These are phyloP conservation scores for Russula sp. DNA, from an alignment of 768 basidiomycete species.

Conservation along the genomic window DNA sequence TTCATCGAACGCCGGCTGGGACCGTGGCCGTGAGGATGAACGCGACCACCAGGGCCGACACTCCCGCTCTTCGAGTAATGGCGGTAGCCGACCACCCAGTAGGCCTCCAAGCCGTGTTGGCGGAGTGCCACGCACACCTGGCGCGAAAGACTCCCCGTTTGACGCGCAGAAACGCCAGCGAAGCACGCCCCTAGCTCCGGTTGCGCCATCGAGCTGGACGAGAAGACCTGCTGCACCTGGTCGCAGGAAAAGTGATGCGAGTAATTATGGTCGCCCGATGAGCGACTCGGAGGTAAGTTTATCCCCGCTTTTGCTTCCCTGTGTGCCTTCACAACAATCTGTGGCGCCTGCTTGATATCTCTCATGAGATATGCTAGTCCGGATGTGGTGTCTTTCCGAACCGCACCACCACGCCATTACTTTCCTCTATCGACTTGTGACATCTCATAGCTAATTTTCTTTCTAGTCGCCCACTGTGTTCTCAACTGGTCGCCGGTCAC, in stretches of 20 bases:
- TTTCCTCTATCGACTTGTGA: not conserved
- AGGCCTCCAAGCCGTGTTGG: conserved; percentile 51
- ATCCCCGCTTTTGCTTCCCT: not conserved
- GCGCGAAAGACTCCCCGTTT: conserved; percentile 54
- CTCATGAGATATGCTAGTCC: not conserved
- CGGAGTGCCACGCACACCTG: conserved; percentile 54
- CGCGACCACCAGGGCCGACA: conserved; percentile 34
- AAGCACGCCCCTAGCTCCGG: conserved; percentile 55
- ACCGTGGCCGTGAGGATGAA: conserved; percentile 43
- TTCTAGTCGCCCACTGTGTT: conserved; percentile 46
- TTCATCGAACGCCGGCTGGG: conserved; percentile 35
- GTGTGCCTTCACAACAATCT: not conserved
- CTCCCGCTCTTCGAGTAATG: conserved; percentile 58
- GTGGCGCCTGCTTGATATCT: not conserved
- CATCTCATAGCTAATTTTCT: conserved; percentile 37
- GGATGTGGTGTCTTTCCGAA: not conserved
- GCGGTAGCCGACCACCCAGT: conserved; percentile 42
- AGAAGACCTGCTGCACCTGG: conserved; percentile 65
- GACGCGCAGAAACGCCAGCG: conserved; percentile 70
- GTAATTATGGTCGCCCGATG: conserved; percentile 45
- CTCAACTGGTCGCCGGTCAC: conserved; percentile 47
- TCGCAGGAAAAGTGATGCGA: conserved; percentile 71
- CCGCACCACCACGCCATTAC: not conserved
- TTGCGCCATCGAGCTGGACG: conserved; percentile 73
- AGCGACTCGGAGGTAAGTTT: conserved; percentile 73